Evolutionary conservation across 768 basidiomycete species (phyloP).

Genomic region (Antrodiella citrinella): DNA sequence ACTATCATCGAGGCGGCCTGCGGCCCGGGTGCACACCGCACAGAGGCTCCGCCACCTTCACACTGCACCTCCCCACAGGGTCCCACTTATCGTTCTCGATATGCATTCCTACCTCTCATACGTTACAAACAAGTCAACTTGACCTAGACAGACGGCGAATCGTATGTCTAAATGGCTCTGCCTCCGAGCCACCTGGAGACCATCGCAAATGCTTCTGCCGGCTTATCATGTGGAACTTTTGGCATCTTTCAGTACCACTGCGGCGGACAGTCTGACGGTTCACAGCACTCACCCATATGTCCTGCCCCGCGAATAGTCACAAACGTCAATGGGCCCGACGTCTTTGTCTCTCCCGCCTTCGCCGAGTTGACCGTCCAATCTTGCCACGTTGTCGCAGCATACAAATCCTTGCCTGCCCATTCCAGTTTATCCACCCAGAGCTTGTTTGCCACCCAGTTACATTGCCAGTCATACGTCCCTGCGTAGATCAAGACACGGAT

Average conservation of each 20-base stretch:
- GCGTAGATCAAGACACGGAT: constrained; percentile 68
- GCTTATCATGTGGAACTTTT: constrained; percentile 62
- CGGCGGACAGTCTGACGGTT: not conserved
- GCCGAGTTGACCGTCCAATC: constrained; percentile 55
- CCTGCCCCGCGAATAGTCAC: constrained; percentile 56
- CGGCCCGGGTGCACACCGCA: too few species aligned
- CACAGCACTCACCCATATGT: constrained; percentile 43
- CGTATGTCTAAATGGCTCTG: constrained; percentile 24
- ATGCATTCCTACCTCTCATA: too few species aligned
- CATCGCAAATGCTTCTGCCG: constrained; percentile 54
- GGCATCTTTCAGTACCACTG: constrained; percentile 7
- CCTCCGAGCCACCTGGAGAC: constrained; percentile 54
- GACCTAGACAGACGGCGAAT: too few species aligned
- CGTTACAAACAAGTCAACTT: too few species aligned
- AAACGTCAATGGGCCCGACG: constrained; percentile 51
- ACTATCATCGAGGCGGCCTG: too few species aligned
- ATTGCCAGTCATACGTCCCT: constrained; percentile 73
- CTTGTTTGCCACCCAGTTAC: constrained; percentile 73
- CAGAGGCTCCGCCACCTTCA: too few species aligned
- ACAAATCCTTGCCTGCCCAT: constrained; percentile 58
- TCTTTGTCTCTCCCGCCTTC: constrained; percentile 49
- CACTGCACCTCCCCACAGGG: not conserved
- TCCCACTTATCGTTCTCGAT: too few species aligned
- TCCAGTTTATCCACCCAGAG: constrained; percentile 67
- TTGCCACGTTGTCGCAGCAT: constrained; percentile 37